Conservation (phyloP, 805 yeast genomes). For the Yarrowia sp. region DNA sequence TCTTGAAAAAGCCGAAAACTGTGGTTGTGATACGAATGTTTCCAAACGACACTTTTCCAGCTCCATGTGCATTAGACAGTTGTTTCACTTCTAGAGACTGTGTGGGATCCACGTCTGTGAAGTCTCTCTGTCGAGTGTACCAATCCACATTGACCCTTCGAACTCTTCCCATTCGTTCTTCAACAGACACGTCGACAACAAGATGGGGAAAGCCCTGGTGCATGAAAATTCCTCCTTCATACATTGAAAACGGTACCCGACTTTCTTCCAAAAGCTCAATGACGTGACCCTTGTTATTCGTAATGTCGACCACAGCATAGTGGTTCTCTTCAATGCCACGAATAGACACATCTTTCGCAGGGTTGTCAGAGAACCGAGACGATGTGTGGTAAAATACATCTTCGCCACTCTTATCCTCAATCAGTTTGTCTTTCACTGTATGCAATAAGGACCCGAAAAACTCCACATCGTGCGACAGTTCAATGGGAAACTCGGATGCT, state of each 20-base stretch:
- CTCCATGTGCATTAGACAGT: conserved; percentile 6
- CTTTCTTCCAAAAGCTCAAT: conserved; percentile 88
- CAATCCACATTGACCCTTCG: conserved; percentile 89
- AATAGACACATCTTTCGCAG: conserved; percentile 56
- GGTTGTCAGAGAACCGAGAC: conserved; percentile 35
- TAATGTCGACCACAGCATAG: conserved; percentile 87
- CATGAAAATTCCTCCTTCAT: conserved; percentile 88
- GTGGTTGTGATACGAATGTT: conserved; percentile 64
- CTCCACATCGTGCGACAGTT: conserved; percentile 49
- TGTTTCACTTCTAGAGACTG: conserved; percentile 34
- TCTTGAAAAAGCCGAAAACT: conserved; percentile 91
- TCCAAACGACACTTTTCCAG: conserved; percentile 55
- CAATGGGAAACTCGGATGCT: conserved; percentile 77
- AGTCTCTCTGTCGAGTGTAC: conserved; percentile 89
- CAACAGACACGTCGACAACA: conserved; percentile 78
- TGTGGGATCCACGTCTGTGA: conserved; percentile 85
- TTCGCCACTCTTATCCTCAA: conserved; percentile 12
- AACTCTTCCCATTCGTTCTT: conserved; percentile 78
- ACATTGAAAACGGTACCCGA: conserved; percentile 83
- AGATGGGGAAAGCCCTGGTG: conserved; percentile 92
- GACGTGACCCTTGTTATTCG: conserved; percentile 66
- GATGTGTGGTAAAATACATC: not conserved
- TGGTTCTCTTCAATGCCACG: conserved; percentile 79
- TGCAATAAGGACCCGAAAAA: conserved; percentile 49
- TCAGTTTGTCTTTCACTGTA: conserved; percentile 31